Percentiles rank a stretch among this genome's conserved stretches.
Conservation (phyloP, 2,329 filamentous ascomycete genomes). For the Xylaria digitata region DNA sequence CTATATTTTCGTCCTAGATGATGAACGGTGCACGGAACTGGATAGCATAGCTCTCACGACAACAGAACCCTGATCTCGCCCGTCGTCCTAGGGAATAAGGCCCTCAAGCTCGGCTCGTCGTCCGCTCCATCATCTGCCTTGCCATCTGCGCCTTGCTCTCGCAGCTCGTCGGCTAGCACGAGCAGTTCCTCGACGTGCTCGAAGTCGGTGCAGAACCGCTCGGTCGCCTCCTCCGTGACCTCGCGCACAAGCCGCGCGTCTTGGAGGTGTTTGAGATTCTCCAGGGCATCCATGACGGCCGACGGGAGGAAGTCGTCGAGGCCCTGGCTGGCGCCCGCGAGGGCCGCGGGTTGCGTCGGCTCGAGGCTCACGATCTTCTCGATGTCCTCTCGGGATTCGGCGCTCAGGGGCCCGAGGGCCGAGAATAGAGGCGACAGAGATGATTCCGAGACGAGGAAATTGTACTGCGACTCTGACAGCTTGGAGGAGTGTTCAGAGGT, state of each 20-base stretch:
- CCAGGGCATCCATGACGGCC: slow-evolving; percentile 89
- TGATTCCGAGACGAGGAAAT: slow-evolving; percentile 79
- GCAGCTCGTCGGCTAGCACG: slow-evolving; percentile 55
- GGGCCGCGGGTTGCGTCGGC: slow-evolving; percentile 67
- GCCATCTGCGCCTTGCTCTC: slow-evolving; percentile 42
- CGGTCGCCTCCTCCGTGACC: slow-evolving; percentile 84
- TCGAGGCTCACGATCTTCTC: slow-evolving; percentile 65
- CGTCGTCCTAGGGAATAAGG: slow-evolving; percentile 68
- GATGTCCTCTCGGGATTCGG: slow-evolving; percentile 59
- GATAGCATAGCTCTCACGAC: slow-evolving; percentile 52
- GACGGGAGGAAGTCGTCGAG: slow-evolving; percentile 93
- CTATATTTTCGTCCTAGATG: background rate
- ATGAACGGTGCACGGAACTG: background rate
- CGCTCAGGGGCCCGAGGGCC: slow-evolving; percentile 58
- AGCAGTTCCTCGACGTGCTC: slow-evolving; percentile 67
- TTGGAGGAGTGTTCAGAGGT: slow-evolving; percentile 66
- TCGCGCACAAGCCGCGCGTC: slow-evolving; percentile 77
- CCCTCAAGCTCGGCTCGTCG: slow-evolving; percentile 52
- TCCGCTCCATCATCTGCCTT: slow-evolving; percentile 42
- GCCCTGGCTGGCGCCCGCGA: slow-evolving; percentile 77
- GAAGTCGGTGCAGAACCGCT: slow-evolving; percentile 87
- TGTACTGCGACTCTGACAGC: slow-evolving; percentile 75
- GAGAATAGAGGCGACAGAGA: slow-evolving; percentile 74
- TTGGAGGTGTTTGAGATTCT: slow-evolving; percentile 79
- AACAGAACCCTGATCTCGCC: slow-evolving; percentile 70